Percentiles rank a stretch among this genome's conserved stretches.
phyloP scores from a whole-genome alignment of 305 asterid genomes.

The Fraxinus greggii region DNA sequence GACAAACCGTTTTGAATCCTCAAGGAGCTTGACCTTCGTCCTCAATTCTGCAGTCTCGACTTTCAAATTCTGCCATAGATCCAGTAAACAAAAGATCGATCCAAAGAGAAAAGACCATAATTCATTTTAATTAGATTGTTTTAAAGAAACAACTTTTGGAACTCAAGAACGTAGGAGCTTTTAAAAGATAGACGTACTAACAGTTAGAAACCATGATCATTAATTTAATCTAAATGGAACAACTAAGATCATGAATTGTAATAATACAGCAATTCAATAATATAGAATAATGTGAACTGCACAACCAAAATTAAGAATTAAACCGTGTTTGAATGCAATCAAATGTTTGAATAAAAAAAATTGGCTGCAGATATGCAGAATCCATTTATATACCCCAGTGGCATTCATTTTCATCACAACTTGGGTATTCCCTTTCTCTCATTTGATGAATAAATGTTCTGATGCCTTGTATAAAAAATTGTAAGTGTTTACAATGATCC shows the following conservation, averaged over 20 bases:
- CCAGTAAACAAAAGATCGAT: neutral
- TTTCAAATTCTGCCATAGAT: slow-evolving; percentile 27
- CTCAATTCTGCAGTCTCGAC: slow-evolving; percentile 24
- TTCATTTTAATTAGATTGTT: neutral
- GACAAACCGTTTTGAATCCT: slow-evolving; percentile 33
- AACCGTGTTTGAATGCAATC: neutral
- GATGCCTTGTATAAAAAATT: neutral
- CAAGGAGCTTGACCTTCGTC: slow-evolving; percentile 32
- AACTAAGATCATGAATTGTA: neutral
- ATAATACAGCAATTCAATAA: neutral
- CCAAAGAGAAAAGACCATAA: neutral
- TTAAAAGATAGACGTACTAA: neutral
- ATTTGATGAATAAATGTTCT: neutral
- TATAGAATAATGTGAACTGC: neutral
- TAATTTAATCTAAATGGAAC: neutral
- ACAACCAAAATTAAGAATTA: neutral
- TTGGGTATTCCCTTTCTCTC: neutral
- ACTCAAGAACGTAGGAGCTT: neutral
- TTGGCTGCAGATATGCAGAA: neutral
- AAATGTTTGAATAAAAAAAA: neutral
- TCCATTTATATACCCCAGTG: neutral
- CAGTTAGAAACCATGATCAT: neutral
- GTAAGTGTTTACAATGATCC: neutral
- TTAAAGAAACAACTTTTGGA: neutral
- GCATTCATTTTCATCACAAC: neutral